Base-by-base conservation (phyloP, 2,329 filamentous ascomycete genomes). In the Thermochaetoides dissita region DNA sequence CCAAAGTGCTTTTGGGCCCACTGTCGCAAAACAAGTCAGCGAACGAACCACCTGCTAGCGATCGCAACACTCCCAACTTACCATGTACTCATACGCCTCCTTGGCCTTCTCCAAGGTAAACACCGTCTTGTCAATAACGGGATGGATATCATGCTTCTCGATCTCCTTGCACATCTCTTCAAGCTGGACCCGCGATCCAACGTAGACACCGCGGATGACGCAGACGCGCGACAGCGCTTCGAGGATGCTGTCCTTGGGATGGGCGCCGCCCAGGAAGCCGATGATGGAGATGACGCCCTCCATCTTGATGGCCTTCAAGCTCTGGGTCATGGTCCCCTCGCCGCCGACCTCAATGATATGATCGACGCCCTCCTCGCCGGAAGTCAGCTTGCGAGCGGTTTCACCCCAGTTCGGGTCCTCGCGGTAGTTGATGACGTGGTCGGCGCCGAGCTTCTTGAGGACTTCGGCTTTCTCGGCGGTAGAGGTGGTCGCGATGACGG, bases 291-390 rank as follows among this genome's bases (percentile, higher is more conserved):
- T 55, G 38, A 59, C 41, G 17, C 58, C 58, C 43, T 59, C 58
- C 34, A 51, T 51, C 44, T 54, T 56, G 46, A 59, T 48, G 10
- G 57, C 57, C 36, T 38, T 40, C 30, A 57, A 38, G 33, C 51
- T 56, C 52, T 71, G 66, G 10, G 57, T 57, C 52, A 76, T 60
- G 1, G 72, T 75, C 8, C 57, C 62, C 0, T 64, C 62, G 0
- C 73, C 73, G 24, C 72, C 74, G 5, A 76, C 69, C 53, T 79
- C 74, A 30, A 77, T 53, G 34, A 78, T 58, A 44, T 72, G 63
- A 47, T 74, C 61, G 3, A 74, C 67, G 9, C 74, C 74, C 2
- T 50, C 51, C 1, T 59, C 59, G 8, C 57, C 53, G 0, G 65
- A 61, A 0, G 71, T 74, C 6, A 75, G 55, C 39, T 58, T 61